phyloP scores from a whole-genome alignment of 192 early-diverging fungal genomes.

The Entomortierella lignicola region DNA sequence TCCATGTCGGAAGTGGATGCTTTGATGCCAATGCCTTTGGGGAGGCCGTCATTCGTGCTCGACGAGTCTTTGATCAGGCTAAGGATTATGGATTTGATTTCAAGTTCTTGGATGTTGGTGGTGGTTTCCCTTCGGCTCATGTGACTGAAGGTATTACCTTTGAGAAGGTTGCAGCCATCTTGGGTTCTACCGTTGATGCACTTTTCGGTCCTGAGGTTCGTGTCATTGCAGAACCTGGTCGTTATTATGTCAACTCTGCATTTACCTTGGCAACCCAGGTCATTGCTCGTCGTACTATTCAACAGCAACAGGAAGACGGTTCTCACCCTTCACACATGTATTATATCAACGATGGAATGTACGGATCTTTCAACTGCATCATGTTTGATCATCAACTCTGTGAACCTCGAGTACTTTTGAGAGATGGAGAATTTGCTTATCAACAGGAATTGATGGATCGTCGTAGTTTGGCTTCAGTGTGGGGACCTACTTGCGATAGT shows the following conservation, averaged over 20 bases:
- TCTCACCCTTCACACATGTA: slow-evolving; percentile 60
- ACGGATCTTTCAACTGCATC: slow-evolving; percentile 98
- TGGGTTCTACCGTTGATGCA: slow-evolving; percentile 81
- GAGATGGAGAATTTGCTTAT: slow-evolving; percentile 51
- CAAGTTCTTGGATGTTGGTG: slow-evolving; percentile 86
- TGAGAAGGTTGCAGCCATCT: slow-evolving; percentile 79
- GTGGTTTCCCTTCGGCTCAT: slow-evolving; percentile 93
- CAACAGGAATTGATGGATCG: slow-evolving; percentile 23
- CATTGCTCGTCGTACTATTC: slow-evolving; percentile 83
- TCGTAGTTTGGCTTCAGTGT: slow-evolving; percentile 78
- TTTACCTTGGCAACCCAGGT: slow-evolving; percentile 95
- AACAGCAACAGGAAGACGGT: neutral
- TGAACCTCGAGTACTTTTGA: slow-evolving; percentile 73
- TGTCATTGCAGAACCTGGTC: slow-evolving; percentile 97
- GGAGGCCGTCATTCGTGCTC: slow-evolving; percentile 90
- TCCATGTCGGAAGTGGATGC: slow-evolving; percentile 98
- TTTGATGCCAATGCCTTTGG: slow-evolving; percentile 88
- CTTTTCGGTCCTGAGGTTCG: slow-evolving; percentile 87
- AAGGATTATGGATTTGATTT: slow-evolving; percentile 79
- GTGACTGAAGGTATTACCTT: slow-evolving; percentile 84
- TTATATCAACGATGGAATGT: slow-evolving; percentile 99
- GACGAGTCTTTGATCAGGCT: slow-evolving; percentile 91
- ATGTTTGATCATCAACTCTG: slow-evolving; percentile 94
- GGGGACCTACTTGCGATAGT: slow-evolving; percentile 99
- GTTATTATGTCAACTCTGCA: slow-evolving; percentile 94